Percentiles rank a stretch among this genome's conserved stretches.
These are phyloP conservation scores for Emmonsiellopsis sp. DNA, from an alignment of 2,329 filamentous ascomycete species.

Conservation along the genomic window DNA sequence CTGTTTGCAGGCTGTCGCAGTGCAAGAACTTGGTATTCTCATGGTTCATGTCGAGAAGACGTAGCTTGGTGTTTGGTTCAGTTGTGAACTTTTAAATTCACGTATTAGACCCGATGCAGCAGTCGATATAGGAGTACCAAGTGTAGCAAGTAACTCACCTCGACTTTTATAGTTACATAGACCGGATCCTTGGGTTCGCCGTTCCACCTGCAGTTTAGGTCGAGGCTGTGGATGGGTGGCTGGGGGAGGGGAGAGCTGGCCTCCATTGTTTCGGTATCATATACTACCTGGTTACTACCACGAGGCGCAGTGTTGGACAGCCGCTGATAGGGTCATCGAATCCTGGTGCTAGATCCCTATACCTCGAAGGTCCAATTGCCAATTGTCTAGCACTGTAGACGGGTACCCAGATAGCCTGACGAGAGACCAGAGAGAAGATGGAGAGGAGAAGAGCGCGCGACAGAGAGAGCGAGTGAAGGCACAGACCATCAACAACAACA, in stretches of 20 bases:
- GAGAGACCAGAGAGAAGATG: too few species aligned
- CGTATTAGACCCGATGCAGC: slow-evolving; percentile 1
- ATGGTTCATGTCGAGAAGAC: background rate
- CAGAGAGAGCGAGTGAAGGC: too few species aligned
- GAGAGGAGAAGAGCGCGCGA: too few species aligned
- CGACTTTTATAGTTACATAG: slow-evolving; percentile 18
- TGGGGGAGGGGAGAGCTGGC: background rate
- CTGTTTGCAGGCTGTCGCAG: background rate
- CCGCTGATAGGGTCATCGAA: too few species aligned
- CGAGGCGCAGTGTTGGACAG: too few species aligned
- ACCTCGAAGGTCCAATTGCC: too few species aligned
- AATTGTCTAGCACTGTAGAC: too few species aligned
- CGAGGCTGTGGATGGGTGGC: slow-evolving; percentile 17
- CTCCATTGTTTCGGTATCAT: background rate
- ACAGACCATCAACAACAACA: too few species aligned
- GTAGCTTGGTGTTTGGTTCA: background rate
- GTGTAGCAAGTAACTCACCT: slow-evolving; percentile 16
- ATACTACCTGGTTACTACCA: background rate
- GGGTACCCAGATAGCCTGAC: too few species aligned
- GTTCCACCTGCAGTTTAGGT: slow-evolving; percentile 23
- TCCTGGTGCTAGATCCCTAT: too few species aligned
- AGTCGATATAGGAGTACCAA: background rate
- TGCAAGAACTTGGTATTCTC: background rate
- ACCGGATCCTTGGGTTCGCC: slow-evolving; percentile 14
- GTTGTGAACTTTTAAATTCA: background rate